These are phyloP conservation scores for Aspergillus sp. DNA, from an alignment of 2,329 filamentous ascomycete genomes.

Conservation along the genomic window DNA sequence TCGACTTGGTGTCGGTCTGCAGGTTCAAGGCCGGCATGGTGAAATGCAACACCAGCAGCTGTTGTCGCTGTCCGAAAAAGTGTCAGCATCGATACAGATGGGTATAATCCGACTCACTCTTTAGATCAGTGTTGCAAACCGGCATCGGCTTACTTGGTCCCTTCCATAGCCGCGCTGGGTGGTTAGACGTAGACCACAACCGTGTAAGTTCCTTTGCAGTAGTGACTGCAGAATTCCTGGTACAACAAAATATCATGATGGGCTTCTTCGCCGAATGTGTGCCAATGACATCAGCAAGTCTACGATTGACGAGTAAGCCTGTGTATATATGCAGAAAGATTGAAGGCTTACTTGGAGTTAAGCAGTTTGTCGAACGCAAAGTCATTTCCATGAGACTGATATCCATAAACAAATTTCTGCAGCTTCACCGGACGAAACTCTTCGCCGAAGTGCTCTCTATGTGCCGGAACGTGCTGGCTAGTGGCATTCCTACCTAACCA, in stretches of 20 bases:
- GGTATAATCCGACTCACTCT: slow-evolving; percentile 41
- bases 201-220: slow-evolving; percentile 69
- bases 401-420: slow-evolving; percentile 74
- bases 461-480: slow-evolving; percentile 63
- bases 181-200: slow-evolving; percentile 58
- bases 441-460: slow-evolving; percentile 70
- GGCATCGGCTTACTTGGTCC: slow-evolving; percentile 52
- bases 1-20: slow-evolving; percentile 68
- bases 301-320: slow-evolving; percentile 29
- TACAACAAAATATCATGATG: slow-evolving; percentile 81
- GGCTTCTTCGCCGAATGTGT: slow-evolving; percentile 71
- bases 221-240: slow-evolving; percentile 65
- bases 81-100: slow-evolving; percentile 10
- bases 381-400: slow-evolving; percentile 64
- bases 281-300: slow-evolving; percentile 64
- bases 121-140: slow-evolving; percentile 61
- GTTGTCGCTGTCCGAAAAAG: slow-evolving; percentile 40
- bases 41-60: slow-evolving; percentile 69
- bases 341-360: slow-evolving; percentile 53
- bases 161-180: slow-evolving; percentile 62
- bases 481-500: slow-evolving; percentile 72
- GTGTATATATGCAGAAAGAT: not conserved
- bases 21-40: slow-evolving; percentile 72
- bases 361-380: slow-evolving; percentile 74
- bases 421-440: slow-evolving; percentile 77